Evolutionary conservation across 805 yeast genomes (phyloP).

Genomic region (Lachancea cidri): DNA sequence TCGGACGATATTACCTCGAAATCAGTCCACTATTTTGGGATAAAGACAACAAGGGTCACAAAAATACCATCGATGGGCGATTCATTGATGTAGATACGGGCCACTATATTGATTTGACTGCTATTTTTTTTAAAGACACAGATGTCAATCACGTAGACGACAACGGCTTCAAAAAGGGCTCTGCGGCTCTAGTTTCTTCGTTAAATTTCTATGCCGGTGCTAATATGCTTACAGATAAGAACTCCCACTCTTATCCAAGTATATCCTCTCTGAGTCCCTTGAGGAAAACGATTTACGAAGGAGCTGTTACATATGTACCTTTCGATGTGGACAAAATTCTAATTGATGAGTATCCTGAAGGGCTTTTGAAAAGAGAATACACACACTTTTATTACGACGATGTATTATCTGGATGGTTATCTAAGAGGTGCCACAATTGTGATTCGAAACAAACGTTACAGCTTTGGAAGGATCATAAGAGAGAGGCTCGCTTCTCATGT

Average conservation of each 20-base stretch:
- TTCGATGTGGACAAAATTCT: constrained; percentile 4
- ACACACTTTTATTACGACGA: constrained; percentile 4
- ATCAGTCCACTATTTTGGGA: constrained; percentile 40
- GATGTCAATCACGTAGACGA: constrained; percentile 2
- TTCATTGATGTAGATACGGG: constrained; percentile 57
- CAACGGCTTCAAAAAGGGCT: too few species aligned
- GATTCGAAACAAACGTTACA: neutral
- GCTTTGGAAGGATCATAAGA: neutral
- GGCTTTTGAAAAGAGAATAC: constrained; percentile 3
- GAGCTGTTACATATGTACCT: constrained; percentile 8
- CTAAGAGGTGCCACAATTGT: neutral
- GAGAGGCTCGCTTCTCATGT: neutral
- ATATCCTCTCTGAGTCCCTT: constrained; percentile 9
- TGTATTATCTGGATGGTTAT: constrained; percentile 4
- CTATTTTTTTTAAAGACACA: constrained; percentile 39
- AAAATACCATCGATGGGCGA: constrained; percentile 52
- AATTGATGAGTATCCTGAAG: constrained; percentile 9
- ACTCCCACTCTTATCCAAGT: constrained; percentile 7
- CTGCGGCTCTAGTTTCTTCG: too few species aligned
- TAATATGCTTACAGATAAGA: neutral
- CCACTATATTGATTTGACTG: constrained; percentile 55
- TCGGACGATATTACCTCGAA: constrained; percentile 43
- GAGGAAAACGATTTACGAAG: constrained; percentile 10
- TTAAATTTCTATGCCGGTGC: neutral
- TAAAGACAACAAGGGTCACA: constrained; percentile 35